phyloP scores from a whole-genome alignment of 331 rosid species.

The Malus hybrid region DNA sequence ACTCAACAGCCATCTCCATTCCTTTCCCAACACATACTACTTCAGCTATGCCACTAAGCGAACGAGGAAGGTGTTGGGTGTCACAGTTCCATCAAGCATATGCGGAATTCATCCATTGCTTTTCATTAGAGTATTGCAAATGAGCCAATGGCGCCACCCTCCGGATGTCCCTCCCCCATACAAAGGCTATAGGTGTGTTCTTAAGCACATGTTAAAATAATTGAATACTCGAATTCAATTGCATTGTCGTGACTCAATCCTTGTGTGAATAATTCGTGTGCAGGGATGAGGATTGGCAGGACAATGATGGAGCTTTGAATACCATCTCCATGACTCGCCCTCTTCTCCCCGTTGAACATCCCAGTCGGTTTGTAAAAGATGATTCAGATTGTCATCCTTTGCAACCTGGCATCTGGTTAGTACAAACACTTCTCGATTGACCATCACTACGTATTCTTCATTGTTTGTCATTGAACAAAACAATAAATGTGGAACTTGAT shows the following conservation, averaged over 20 bases:
- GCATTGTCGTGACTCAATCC: neutral
- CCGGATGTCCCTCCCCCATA: conserved; percentile 73
- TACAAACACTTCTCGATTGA: neutral
- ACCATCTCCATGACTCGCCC: conserved; percentile 95
- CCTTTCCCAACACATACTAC: conserved; percentile 86
- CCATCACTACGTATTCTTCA: neutral
- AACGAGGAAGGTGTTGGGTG: conserved; percentile 60
- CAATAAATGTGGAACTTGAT: neutral
- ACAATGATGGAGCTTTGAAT: conserved; percentile 95
- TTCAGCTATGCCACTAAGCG: conserved; percentile 93
- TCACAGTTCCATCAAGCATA: conserved; percentile 78
- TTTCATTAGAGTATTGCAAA: conserved; percentile 78
- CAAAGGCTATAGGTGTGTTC: conserved; percentile 79
- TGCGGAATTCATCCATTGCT: conserved; percentile 76
- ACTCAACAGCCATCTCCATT: conserved; percentile 42
- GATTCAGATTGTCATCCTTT: conserved; percentile 80
- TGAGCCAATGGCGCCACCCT: conserved; percentile 94
- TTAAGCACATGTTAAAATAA: neutral
- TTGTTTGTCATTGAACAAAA: neutral
- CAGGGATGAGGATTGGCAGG: conserved; percentile 98
- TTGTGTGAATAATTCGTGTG: conserved; percentile 15
- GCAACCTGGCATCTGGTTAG: conserved; percentile 75
- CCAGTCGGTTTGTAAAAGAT: conserved; percentile 51
- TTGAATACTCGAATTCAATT: neutral
- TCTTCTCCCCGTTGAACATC: conserved; percentile 75